These are phyloP conservation scores for Beauveria asiatica DNA, from an alignment of 2,329 filamentous ascomycete species.

Conservation along the genomic window DNA sequence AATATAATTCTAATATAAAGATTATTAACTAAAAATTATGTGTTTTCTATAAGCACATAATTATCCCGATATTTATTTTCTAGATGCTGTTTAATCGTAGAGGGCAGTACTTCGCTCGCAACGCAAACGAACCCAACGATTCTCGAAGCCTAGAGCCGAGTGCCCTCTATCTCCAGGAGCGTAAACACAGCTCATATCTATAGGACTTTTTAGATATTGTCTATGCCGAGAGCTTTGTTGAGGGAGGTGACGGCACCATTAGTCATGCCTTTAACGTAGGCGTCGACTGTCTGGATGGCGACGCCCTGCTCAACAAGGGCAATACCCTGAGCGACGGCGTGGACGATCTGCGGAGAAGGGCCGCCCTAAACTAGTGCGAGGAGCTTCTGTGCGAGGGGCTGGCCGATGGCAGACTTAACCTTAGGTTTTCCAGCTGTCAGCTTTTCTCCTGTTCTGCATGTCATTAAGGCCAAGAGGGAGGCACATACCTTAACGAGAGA, in stretches of 20 bases:
- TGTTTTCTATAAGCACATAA: neutral
- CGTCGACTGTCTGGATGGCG: conserved; percentile 15
- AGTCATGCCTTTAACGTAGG: conserved; percentile 16
- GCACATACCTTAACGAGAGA: conserved; percentile 13
- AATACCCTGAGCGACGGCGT: conserved; percentile 18
- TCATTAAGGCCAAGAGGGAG: neutral
- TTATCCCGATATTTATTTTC: neutral
- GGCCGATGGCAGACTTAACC: conserved; percentile 15
- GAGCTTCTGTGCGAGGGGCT: conserved; percentile 17
- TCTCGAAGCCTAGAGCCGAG: neutral
- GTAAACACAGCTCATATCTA: neutral
- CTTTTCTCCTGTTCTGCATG: neutral
- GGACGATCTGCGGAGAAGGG: conserved; percentile 12
- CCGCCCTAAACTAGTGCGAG: conserved; percentile 15
- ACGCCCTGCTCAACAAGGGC: conserved; percentile 16
- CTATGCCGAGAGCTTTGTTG: conserved; percentile 15
- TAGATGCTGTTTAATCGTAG: too few relatives aligned
- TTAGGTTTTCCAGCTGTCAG: neutral
- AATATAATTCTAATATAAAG: too few relatives aligned
- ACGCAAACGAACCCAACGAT: neutral
- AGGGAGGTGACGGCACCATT: conserved; percentile 14
- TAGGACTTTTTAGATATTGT: conserved; percentile 14
- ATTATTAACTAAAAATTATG: neutral
- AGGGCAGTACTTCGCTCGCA: neutral
- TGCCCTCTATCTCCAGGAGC: neutral